These are phyloP conservation scores for Rhododendron henanense DNA, from an alignment of 148 eudicot genomes.

Conservation along the genomic window DNA sequence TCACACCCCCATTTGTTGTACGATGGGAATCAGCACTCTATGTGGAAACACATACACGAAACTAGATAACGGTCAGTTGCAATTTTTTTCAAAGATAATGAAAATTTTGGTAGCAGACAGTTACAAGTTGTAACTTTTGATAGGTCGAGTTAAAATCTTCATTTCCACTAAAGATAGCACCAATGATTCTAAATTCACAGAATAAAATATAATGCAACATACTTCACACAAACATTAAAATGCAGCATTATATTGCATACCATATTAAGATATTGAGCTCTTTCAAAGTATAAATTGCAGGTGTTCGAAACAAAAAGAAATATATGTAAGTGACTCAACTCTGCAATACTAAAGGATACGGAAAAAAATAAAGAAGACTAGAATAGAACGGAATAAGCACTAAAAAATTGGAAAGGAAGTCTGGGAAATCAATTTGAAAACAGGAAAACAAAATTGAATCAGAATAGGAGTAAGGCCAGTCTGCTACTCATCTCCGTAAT, in stretches of 20 bases:
- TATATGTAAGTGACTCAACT: not conserved
- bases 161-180: not conserved
- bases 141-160: not conserved
- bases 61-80: not conserved
- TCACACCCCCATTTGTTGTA: not conserved
- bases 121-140: not conserved
- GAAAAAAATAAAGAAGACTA: not conserved
- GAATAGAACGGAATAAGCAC: not conserved
- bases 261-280: not conserved
- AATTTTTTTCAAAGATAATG: not conserved
- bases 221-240: not conserved
- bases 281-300: not conserved
- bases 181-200: not conserved
- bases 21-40: not conserved
- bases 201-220: not conserved
- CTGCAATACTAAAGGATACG: not conserved
- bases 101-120: not conserved
- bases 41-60: not conserved
- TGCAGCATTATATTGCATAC: not conserved
- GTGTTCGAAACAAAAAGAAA: not conserved
- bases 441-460: not conserved
- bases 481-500: constrained; percentile 1
- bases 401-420: not conserved
- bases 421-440: not conserved
- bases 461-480: constrained; percentile 8